A percentile compares a stretch with the other conserved stretches of the same genome.
These are phyloP conservation scores for Cupressus sempervirens DNA, from an alignment of 75 land plant genomes.

Conservation along the genomic window DNA sequence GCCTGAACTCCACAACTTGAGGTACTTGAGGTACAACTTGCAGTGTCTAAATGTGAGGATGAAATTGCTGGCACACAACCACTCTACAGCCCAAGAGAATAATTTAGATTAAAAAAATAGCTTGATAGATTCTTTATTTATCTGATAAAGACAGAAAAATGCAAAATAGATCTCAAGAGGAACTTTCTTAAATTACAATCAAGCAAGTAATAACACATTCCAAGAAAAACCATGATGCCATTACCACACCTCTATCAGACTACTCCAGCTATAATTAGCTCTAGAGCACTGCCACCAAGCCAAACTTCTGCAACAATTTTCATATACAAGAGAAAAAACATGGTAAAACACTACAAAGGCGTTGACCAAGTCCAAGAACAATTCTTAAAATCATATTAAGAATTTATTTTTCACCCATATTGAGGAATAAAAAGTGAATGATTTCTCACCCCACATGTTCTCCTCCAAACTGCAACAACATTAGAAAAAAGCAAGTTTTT, in stretches of 20 bases:
- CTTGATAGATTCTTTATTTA: background rate
- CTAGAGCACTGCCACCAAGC: background rate
- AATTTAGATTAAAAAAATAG: background rate
- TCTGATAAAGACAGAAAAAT: background rate
- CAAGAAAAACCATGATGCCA: background rate
- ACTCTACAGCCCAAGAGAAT: background rate
- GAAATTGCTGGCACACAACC: background rate
- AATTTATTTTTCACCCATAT: background rate
- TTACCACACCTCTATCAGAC: background rate
- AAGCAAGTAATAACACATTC: background rate
- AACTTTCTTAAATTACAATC: background rate
- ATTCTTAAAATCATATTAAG: background rate
- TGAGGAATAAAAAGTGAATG: background rate
- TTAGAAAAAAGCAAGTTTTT: background rate
- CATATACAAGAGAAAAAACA: background rate
- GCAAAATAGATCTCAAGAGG: background rate
- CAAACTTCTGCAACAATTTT: background rate
- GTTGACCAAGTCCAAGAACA: background rate
- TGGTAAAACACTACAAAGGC: background rate
- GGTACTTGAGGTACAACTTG: background rate
- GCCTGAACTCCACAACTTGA: background rate
- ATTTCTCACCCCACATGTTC: background rate
- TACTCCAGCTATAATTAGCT: background rate
- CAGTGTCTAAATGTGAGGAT: background rate
- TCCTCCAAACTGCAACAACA: constrained; percentile 5